Evolutionary conservation across 495 filamentous ascomycete genomes (phyloP), one percentile per base, ranked within the genome.

Genomic region (Diplogelasinospora grovesii): DNA sequence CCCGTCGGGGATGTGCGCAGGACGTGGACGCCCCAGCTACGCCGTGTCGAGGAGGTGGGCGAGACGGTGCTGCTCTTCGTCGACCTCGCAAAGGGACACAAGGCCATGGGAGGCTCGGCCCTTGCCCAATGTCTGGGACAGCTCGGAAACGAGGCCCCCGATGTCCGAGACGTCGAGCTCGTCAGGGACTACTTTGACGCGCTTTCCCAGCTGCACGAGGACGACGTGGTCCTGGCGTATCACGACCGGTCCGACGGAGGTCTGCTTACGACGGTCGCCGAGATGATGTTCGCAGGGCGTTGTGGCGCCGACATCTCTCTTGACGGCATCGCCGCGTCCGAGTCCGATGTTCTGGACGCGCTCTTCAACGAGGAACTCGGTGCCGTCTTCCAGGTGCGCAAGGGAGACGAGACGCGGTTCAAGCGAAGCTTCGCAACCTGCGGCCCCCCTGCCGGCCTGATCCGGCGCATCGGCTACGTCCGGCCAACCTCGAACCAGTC

Each of bases 271-370:
- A 88, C 90, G 6, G 69, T 97, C 8, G 85, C 79, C 8, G 92
- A 98, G 61, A 97, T 97, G 92, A 93, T 95, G 79, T 96, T 98
- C 53, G 92, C 92, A 8, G 92, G 92, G 20, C 81, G 92, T 29
- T 94, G 89, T 52, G 93, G 93, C 44, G 75, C 86, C 18, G 82
- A 90, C 39, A 68, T 97, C 26, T 83, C 85, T 74, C 65, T 96
- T 45, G 89, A 95, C 56, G 74, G 70, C 28, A 70, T 94, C 33
- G 53, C 75, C 1, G 61, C 62, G 15, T 73, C 67, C 14, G 69
- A 65, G 39, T 69, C 81, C 32, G 75, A 85, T 53, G 56, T 93
- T 33, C 62, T 93, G 3, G 77, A 83, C 38, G 75, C 83, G 1
- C 74, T 98, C 5, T 97, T 98, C 73, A 95, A 86, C 53, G 93